A percentile compares a stretch with the other conserved stretches of the same genome.
These are phyloP conservation scores for Hirsutella minnesotensis DNA, from an alignment of 2,329 filamentous ascomycete genomes.

Conservation along the genomic window DNA sequence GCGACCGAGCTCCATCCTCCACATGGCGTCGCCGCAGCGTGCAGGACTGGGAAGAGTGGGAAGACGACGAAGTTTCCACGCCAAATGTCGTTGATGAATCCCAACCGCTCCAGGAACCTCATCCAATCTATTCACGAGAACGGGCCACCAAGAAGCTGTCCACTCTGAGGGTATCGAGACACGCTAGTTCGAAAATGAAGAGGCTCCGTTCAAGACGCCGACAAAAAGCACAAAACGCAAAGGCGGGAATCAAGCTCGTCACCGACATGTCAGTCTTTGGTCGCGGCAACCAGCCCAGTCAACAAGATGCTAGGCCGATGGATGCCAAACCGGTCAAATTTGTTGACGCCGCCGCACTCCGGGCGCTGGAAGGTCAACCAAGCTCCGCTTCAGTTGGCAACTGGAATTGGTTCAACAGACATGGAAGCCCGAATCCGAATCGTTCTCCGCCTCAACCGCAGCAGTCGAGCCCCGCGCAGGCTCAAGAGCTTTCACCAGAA, in stretches of 20 bases:
- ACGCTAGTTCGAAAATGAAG: constrained; percentile 27
- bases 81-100: constrained; percentile 27
- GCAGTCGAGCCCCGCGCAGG: constrained; percentile 8
- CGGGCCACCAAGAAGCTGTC: constrained; percentile 5
- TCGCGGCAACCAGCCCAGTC: constrained; percentile 24
- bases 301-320: constrained; percentile 16
- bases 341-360: constrained; percentile 46
- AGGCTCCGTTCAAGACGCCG: constrained; percentile 46
- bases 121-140: constrained; percentile 7
- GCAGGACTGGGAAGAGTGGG: constrained; percentile 44
- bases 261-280: constrained; percentile 53
- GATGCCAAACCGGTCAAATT: constrained; percentile 31
- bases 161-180: constrained; percentile 19
- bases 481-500: constrained; percentile 49
- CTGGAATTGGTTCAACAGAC: constrained; percentile 43
- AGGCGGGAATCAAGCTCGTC: constrained; percentile 54
- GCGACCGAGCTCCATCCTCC: constrained; percentile 6
- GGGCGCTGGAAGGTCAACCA: constrained; percentile 45
- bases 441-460: constrained; percentile 15
- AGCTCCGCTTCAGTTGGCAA: constrained; percentile 42
- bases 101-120: constrained; percentile 8
- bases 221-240: constrained; percentile 48
- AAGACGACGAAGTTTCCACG: constrained; percentile 33
- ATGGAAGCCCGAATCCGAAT: constrained; percentile 17
- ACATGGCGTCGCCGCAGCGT: constrained; percentile 7